Evolutionary conservation across 257 asterid species (phyloP), one percentile per base, ranked within the genome.

Genomic region (Lycium barbarum): DNA sequence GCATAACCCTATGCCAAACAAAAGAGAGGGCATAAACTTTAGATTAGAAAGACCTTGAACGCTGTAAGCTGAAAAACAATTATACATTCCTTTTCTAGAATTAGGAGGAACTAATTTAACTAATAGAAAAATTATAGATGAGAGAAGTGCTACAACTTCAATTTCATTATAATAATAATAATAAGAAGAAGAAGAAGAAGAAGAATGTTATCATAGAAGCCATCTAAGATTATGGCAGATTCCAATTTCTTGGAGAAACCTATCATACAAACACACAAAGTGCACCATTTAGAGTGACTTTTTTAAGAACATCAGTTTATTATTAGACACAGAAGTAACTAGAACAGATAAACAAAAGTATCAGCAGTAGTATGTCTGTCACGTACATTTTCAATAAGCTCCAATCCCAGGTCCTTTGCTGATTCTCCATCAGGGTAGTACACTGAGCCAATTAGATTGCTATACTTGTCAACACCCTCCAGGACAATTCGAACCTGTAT

Each of bases 391-490:
- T 94, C 98, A 87, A 96, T 92, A 84, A 96, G 98, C 91, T 96
- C 98, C 88, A 94, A 63, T 9, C 97, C 97, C 89, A 96, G 89
- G 84, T 96, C 97, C 87, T 94, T 93, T 22, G 97, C 96, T 18
- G 94, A 87, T 85, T 95, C 98, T 67, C 97, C 99, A 66, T 94
- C 99, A 81, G 93, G 92, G 88, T 96, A 96, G 87, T 92, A 90
- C 26, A 94, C 94, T 3, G 99, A 92, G 79, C 98, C 98, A 59
- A 91, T 96, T 84, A 96, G 89, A 87, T 93, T 96, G 92, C 93
- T 94, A 86, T 91, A 93, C 84, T 96, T 93, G 91, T 96, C 99
- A 85, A 91, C 98, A 62, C 99, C 97, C 90, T 96, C 99, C 89
- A 96, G 88, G 35, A 94, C 98, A 86, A 96, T 90, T 87, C 98